Evolutionary conservation across 1,284 basidiomycete genomes (phyloP).

Genomic region (Phellinidium pouzarii): DNA sequence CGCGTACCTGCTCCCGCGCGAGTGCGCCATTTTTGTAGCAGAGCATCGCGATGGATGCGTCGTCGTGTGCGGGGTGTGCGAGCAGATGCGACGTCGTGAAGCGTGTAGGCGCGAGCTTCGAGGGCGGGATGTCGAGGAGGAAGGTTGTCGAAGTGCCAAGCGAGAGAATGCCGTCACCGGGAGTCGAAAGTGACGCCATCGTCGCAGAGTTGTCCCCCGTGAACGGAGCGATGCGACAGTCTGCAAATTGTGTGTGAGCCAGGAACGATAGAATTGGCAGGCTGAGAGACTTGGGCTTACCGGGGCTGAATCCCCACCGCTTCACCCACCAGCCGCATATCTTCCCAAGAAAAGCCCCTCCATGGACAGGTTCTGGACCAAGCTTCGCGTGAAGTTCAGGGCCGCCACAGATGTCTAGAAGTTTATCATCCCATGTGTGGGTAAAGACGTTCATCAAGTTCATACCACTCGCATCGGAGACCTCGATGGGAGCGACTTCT

Average conservation of each 20-base stretch:
- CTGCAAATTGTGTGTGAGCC: constrained; percentile 28
- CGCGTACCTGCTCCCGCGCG: constrained; percentile 74
- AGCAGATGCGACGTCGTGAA: constrained; percentile 71
- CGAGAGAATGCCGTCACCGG: constrained; percentile 83
- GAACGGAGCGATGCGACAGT: constrained; percentile 78
- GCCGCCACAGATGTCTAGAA: constrained; percentile 59
- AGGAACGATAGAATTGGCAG: neutral
- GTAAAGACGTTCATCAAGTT: constrained; percentile 73
- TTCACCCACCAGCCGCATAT: constrained; percentile 69
- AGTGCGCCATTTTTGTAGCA: constrained; percentile 84
- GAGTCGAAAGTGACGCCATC: constrained; percentile 70
- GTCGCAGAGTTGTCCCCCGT: constrained; percentile 93
- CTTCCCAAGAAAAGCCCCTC: constrained; percentile 59
- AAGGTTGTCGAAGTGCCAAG: constrained; percentile 91
- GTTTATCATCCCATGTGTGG: constrained; percentile 60
- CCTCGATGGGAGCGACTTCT: constrained; percentile 61
- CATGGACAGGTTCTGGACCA: constrained; percentile 73
- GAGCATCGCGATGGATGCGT: constrained; percentile 69
- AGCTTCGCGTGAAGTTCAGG: constrained; percentile 65
- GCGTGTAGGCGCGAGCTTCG: constrained; percentile 52
- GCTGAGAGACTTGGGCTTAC: constrained; percentile 30
- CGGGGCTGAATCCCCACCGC: constrained; percentile 69
- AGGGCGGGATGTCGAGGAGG: constrained; percentile 66
- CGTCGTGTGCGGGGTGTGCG: constrained; percentile 55
- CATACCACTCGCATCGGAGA: constrained; percentile 88